A percentile compares a stretch with the other conserved stretches of the same genome.
Evolutionary conservation across 75 land plant genomes (phyloP).

Genomic region (Larix kaempferi): DNA sequence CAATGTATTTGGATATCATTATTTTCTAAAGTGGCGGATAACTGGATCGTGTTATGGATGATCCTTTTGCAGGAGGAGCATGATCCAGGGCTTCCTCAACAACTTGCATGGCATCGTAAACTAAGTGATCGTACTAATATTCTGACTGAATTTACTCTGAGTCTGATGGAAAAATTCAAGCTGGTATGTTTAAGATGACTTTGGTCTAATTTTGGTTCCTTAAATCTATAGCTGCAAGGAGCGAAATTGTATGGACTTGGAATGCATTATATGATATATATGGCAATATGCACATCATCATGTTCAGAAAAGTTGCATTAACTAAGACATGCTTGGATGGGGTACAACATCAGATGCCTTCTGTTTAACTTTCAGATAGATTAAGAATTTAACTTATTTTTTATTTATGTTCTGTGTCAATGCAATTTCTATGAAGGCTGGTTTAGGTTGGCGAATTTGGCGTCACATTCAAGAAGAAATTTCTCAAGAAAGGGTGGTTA

Average conservation of each 20-base stretch:
- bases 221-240: neutral
- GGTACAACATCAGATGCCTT: neutral
- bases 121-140: neutral
- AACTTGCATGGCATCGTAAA: conserved; percentile 2
- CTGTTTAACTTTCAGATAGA: neutral
- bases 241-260: neutral
- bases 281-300: neutral
- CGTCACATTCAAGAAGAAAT: conserved; percentile 45
- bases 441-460: conserved; percentile 59
- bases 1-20: no score
- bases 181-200: neutral
- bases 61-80: no score
- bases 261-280: neutral
- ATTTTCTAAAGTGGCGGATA: no score
- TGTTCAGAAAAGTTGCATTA: neutral
- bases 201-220: neutral
- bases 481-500: conserved; percentile 52
- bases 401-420: neutral
- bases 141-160: conserved; percentile 4
- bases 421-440: conserved; percentile 44
- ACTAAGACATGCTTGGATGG: neutral
- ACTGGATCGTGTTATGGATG: no score
- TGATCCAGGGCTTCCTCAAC: no score
- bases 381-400: neutral
- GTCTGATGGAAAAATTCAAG: no score